Conservation (phyloP, 164 flowering plant genomes). For the Magnolia officinalis region DNA sequence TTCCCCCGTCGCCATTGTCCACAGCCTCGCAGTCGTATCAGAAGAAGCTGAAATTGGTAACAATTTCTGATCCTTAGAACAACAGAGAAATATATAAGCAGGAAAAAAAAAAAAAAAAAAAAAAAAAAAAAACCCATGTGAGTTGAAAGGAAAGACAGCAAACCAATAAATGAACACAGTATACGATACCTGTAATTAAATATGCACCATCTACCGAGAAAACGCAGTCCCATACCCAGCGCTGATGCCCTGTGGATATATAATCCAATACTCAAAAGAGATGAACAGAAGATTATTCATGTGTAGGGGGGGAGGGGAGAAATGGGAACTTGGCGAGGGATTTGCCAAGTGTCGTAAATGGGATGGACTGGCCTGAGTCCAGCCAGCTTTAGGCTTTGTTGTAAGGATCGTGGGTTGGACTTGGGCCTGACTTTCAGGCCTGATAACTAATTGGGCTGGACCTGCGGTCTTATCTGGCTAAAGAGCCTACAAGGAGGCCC, state of each 20-base stretch:
- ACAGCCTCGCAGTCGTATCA: constrained; percentile 79
- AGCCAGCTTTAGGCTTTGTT: not conserved
- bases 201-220: constrained; percentile 98
- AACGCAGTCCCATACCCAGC: constrained; percentile 99
- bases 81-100: not conserved
- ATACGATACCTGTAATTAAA: constrained; percentile 75
- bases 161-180: not conserved
- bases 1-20: constrained; percentile 73
- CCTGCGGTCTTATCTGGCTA: not conserved
- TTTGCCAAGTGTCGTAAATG: not conserved
- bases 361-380: not conserved
- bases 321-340: not conserved
- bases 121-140: not conserved
- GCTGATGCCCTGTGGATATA: constrained; percentile 63
- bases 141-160: not conserved
- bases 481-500: not conserved
- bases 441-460: not conserved
- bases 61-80: not conserved
- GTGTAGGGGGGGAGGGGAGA: not conserved
- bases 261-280: not conserved
- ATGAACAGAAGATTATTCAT: not conserved
- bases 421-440: not conserved
- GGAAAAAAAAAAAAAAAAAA: not conserved
- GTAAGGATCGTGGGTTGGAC: not conserved
- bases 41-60: constrained; percentile 66